A percentile compares a stretch with the other conserved stretches of the same genome.
phyloP scores from a whole-genome alignment of 2,329 filamentous ascomycete genomes.

The Colletotrichum sp. region DNA sequence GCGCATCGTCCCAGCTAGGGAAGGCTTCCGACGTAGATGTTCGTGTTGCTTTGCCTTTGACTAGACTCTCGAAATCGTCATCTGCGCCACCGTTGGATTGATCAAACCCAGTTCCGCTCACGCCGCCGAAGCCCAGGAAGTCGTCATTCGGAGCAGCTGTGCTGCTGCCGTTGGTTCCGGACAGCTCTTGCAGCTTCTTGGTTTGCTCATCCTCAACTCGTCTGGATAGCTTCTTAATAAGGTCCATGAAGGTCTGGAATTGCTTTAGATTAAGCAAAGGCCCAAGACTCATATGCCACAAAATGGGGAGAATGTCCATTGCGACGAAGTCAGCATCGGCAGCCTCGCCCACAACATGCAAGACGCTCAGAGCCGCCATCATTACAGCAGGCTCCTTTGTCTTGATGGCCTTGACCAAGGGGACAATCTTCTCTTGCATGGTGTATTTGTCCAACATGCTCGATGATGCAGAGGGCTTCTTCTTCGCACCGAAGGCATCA shows the following conservation, averaged over 20 bases:
- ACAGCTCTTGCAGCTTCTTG: conserved; percentile 85
- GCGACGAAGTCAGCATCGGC: conserved; percentile 92
- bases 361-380: conserved; percentile 87
- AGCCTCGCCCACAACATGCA: conserved; percentile 80
- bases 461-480: conserved; percentile 68
- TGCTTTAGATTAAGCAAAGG: conserved; percentile 86
- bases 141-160: conserved; percentile 62
- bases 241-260: conserved; percentile 87
- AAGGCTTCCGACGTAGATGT: conserved; percentile 41
- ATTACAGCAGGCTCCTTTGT: conserved; percentile 98
- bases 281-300: conserved; percentile 92
- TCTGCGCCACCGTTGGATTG: conserved; percentile 57
- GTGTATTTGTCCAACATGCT: conserved; percentile 96
- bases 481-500: conserved; percentile 68
- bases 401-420: conserved; percentile 89
- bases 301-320: conserved; percentile 84
- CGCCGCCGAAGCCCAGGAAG: conserved; percentile 72
- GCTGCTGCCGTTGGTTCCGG: conserved; percentile 60
- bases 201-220: conserved; percentile 89
- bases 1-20: conserved; percentile 54
- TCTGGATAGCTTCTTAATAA: conserved; percentile 81
- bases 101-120: conserved; percentile 66
- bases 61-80: conserved; percentile 86
- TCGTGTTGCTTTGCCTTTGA: conserved; percentile 71
- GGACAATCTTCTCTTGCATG: conserved; percentile 96